Evolutionary conservation across 176 grass and related monocot genomes (phyloP).

Genomic region (Leersia perrieri): DNA sequence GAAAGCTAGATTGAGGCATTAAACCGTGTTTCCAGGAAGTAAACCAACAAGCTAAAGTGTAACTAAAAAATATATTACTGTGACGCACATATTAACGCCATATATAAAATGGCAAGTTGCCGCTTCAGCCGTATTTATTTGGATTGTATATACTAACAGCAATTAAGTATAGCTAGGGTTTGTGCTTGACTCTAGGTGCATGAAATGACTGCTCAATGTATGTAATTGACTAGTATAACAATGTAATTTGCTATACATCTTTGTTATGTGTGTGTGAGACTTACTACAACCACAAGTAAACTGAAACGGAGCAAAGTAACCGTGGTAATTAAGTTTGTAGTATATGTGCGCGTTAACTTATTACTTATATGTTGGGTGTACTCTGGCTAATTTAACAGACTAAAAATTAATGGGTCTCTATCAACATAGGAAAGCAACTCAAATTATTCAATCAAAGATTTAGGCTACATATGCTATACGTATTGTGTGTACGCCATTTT

Average conservation of each 20-base stretch:
- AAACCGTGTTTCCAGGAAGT: neutral
- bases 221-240: too few species aligned
- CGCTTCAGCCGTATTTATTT: neutral
- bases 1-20: neutral
- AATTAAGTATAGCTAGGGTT: neutral
- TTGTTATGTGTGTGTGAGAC: too few species aligned
- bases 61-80: neutral
- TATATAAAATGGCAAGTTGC: neutral
- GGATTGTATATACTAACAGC: neutral
- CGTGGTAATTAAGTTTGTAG: neutral
- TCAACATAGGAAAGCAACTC: neutral
- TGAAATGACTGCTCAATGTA: neutral
- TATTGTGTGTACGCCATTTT: neutral
- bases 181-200: slow-evolving; percentile 11
- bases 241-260: too few species aligned
- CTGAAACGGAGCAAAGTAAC: too few species aligned
- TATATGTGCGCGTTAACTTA: neutral
- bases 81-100: neutral
- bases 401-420: neutral
- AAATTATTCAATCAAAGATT: neutral
- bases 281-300: too few species aligned
- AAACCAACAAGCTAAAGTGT: neutral
- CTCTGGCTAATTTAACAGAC: neutral
- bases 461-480: neutral
- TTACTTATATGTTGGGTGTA: neutral